Conservation (phyloP, 148 eudicot genomes). For the Chenopodium berlandieri region DNA sequence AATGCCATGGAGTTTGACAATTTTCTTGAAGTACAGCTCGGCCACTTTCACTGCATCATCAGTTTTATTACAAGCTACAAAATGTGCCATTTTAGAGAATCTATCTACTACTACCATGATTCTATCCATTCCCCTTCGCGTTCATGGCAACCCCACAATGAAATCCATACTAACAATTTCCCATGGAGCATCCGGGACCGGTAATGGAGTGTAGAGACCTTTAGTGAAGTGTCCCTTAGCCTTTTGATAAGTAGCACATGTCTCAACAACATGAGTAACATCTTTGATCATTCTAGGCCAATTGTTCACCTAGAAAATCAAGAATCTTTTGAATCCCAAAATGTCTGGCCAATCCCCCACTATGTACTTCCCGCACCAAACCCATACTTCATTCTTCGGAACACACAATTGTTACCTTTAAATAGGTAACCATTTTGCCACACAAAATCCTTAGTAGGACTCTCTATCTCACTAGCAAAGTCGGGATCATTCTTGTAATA, state of each 20-base stretch:
- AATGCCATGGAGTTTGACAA: not conserved
- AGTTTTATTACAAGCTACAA: too few species aligned
- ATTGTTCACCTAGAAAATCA: not conserved
- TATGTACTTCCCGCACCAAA: not conserved
- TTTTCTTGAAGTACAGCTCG: not conserved
- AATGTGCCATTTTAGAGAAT: not conserved
- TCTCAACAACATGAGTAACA: not conserved
- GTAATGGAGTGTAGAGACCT: not conserved
- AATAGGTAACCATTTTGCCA: not conserved
- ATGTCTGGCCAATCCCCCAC: not conserved
- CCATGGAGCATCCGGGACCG: not conserved
- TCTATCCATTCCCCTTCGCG: not conserved
- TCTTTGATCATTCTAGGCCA: not conserved
- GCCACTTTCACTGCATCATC: not conserved
- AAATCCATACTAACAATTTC: slow-evolving; percentile 1
- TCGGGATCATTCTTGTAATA: not conserved
- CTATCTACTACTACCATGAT: not conserved
- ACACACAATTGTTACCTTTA: not conserved
- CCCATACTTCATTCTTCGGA: not conserved
- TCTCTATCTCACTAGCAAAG: not conserved
- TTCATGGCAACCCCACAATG: not conserved
- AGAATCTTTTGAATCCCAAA: not conserved
- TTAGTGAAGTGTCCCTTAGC: not conserved
- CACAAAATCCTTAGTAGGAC: not conserved
- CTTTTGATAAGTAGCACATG: not conserved